Base-by-base conservation (phyloP, 1,284 basidiomycete species). In the Ganoderma sp. region DNA sequence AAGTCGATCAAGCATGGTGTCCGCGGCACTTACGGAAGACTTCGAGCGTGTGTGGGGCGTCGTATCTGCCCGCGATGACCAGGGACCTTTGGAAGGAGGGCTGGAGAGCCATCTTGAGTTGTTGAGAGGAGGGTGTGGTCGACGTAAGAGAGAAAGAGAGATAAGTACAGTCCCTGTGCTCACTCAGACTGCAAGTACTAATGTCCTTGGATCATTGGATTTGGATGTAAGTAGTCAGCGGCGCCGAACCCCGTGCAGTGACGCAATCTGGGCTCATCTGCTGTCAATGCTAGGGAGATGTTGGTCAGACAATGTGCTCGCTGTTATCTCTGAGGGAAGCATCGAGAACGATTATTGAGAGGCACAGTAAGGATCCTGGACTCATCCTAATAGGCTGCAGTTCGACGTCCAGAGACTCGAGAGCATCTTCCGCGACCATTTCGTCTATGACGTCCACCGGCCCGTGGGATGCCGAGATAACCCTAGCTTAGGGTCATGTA, bases 31-130 rank as follows among this genome's bases (percentile, higher is more conserved):
- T 75, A 91, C 92, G 78, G 78, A 93, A 95, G 65, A 96, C 82
- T 70, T 97, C 96, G 66, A 98, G 85, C 1, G 92, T 94, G 76
- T 98, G 94, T 0, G 91, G 89, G 0, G 95, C 87, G 42, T 86
- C 79, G 58, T 82, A 79, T 28, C 78, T 79, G 43, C 96, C 97
- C 9, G 85, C 84, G 73, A 97, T 84, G 61, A 92, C 81, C 61
- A 95, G 85, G 64, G 93, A 89, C 34, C 85, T 82, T 39, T 68
- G 71, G 65, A 97, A 88, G 61, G 88, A 87, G 6, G 92, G 92
- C 81, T 92, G 93, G 61, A 97, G 85, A 65, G 95, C 91, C 96
- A 97, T 97, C 39, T 28, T 37, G 48, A 63, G 59, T 42, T 48
- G 56, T 58, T 67, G 61, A 64, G 62, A n/a, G 45, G 28, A 34